Evolutionary conservation across 768 basidiomycete species (phyloP).

Genomic region (Mycena crocata): DNA sequence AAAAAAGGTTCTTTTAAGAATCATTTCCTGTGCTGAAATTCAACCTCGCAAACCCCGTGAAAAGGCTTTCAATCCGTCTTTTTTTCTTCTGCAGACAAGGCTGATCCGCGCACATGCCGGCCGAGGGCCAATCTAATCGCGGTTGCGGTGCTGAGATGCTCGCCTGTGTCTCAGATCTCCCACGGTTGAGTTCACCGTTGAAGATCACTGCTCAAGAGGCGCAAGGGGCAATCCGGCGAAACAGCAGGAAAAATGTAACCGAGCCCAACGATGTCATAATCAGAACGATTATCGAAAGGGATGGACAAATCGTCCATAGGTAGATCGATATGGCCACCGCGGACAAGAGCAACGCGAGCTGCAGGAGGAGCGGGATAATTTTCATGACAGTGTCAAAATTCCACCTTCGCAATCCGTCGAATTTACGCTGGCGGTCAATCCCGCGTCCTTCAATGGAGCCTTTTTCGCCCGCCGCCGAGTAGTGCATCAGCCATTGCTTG

Average conservation of each 20-base stretch:
- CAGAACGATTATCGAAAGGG: background rate
- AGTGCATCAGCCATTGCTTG: constrained; percentile 19
- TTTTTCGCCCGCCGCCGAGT: background rate
- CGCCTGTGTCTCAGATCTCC: no score
- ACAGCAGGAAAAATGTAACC: background rate
- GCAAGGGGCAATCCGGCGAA: constrained; percentile 9
- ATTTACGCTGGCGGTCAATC: constrained; percentile 11
- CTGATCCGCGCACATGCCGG: no score
- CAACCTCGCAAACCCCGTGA: no score
- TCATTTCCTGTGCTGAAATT: no score
- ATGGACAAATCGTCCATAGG: background rate
- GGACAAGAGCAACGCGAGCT: constrained; percentile 10
- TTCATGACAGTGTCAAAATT: constrained; percentile 11
- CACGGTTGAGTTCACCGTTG: no score
- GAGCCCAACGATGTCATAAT: background rate
- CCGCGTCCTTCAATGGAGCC: constrained; percentile 12
- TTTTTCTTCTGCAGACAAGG: no score
- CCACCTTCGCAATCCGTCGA: constrained; percentile 9
- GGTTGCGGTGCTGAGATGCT: no score
- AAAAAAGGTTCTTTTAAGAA: no score
- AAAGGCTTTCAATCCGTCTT: no score
- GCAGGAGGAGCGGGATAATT: background rate
- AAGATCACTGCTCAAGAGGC: no score
- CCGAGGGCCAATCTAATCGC: no score
- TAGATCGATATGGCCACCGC: constrained; percentile 7